Evolutionary conservation across 305 asterid genomes (phyloP).

Genomic region (Plantago coronopus): DNA sequence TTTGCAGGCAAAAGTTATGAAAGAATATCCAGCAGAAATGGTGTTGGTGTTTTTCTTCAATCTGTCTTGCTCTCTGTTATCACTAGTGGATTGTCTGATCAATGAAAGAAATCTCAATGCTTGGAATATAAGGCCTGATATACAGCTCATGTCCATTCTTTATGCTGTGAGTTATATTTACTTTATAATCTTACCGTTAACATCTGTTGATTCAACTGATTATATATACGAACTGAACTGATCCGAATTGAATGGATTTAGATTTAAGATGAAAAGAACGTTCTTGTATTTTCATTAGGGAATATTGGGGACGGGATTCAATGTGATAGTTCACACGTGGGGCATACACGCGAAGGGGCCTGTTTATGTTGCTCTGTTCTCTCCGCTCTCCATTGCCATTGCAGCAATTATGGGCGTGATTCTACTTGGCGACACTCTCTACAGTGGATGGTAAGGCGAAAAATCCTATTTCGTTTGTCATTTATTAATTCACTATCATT

Average conservation of each 20-base stretch:
- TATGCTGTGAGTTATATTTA: conserved; percentile 33
- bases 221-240: too few species aligned
- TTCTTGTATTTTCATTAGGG: conserved; percentile 16
- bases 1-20: conserved; percentile 17
- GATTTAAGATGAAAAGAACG: too few species aligned
- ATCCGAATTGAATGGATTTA: too few species aligned
- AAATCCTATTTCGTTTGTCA: too few species aligned
- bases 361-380: conserved; percentile 25
- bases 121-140: conserved; percentile 28
- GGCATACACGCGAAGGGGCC: conserved; percentile 29
- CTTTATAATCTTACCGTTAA: too few species aligned
- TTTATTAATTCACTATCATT: too few species aligned
- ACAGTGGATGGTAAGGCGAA: conserved; percentile 7
- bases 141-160: conserved; percentile 21
- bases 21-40: conserved; percentile 24
- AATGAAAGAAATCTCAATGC: conserved; percentile 20
- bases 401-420: conserved; percentile 26
- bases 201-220: too few species aligned
- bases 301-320: conserved; percentile 21
- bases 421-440: conserved; percentile 18
- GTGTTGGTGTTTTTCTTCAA: conserved; percentile 24
- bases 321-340: conserved; percentile 20
- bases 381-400: conserved; percentile 29
- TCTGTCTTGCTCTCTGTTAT: conserved; percentile 16
- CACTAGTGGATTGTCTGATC: conserved; percentile 24